Conservation (phyloP, 1,139 yeast genomes). For the Yamadazyma atlantica region DNA sequence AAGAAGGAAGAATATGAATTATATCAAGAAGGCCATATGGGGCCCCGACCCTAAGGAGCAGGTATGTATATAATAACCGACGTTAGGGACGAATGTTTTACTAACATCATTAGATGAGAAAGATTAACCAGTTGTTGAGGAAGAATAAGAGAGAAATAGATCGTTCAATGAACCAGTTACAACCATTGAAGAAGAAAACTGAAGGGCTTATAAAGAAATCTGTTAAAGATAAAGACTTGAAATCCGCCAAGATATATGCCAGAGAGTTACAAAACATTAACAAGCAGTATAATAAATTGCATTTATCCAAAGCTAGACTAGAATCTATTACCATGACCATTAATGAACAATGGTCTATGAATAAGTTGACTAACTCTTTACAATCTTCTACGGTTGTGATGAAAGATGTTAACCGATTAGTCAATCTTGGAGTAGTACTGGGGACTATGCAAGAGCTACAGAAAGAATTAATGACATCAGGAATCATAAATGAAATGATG, state of each 20-base stretch:
- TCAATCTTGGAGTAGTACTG: slow-evolving; percentile 76
- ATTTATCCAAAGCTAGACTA: slow-evolving; percentile 80
- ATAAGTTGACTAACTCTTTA: slow-evolving; percentile 80
- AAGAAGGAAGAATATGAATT: slow-evolving; percentile 51
- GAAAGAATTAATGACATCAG: slow-evolving; percentile 86
- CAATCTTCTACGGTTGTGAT: slow-evolving; percentile 76
- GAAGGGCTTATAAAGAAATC: slow-evolving; percentile 70
- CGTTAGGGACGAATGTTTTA: not conserved
- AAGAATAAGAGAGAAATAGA: slow-evolving; percentile 85
- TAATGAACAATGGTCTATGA: slow-evolving; percentile 88
- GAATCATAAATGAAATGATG: slow-evolving; percentile 93
- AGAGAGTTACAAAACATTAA: slow-evolving; percentile 74
- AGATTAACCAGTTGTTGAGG: slow-evolving; percentile 77
- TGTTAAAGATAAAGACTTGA: slow-evolving; percentile 76
- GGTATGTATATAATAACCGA: slow-evolving; percentile 32
- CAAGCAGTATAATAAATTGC: slow-evolving; percentile 72
- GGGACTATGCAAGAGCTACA: slow-evolving; percentile 86
- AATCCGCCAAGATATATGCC: slow-evolving; percentile 77
- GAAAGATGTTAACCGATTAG: slow-evolving; percentile 83
- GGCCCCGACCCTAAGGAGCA: slow-evolving; percentile 97
- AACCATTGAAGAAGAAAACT: slow-evolving; percentile 68
- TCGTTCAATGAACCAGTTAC: slow-evolving; percentile 66
- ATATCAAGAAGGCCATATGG: slow-evolving; percentile 79
- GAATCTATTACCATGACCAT: slow-evolving; percentile 86
- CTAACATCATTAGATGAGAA: slow-evolving; percentile 58